Conservation (phyloP, 192 early-diverging fungal species). For the Backusella morwellensis region DNA sequence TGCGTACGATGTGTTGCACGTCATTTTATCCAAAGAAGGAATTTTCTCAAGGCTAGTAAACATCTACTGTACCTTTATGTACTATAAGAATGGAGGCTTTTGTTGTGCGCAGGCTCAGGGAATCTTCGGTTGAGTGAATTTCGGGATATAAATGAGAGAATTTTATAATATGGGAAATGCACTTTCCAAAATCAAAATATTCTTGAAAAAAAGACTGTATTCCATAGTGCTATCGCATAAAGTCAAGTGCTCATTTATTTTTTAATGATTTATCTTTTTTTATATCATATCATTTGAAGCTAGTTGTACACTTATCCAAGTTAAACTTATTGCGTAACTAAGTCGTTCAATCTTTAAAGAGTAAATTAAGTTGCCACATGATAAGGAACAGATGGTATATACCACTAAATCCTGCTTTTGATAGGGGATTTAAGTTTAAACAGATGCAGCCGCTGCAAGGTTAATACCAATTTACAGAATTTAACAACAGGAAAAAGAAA, state of each 20-base stretch:
- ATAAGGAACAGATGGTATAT: slow-evolving; percentile 59
- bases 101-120: slow-evolving; percentile 63
- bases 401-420: slow-evolving; percentile 83
- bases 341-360: slow-evolving; percentile 60
- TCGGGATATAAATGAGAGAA: slow-evolving; percentile 56
- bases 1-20: slow-evolving; percentile 69
- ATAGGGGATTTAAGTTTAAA: slow-evolving; percentile 70
- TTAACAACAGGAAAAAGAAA: slow-evolving; percentile 4
- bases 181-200: not conserved
- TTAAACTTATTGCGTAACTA: slow-evolving; percentile 18
- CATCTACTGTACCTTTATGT: slow-evolving; percentile 60
- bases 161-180: slow-evolving; percentile 60
- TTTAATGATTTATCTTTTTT: not conserved
- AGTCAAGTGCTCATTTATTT: not conserved
- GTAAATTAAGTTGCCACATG: slow-evolving; percentile 70
- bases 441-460: slow-evolving; percentile 59
- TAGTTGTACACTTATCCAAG: slow-evolving; percentile 13
- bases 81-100: slow-evolving; percentile 62
- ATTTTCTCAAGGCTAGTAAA: slow-evolving; percentile 75
- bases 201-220: not conserved
- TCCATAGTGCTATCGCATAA: not conserved
- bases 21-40: slow-evolving; percentile 88
- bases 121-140: slow-evolving; percentile 62
- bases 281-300: not conserved
- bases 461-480: slow-evolving; percentile 10